Evolutionary conservation across 2,329 filamentous ascomycete genomes (phyloP).

Genomic region (Aspergillus aculeatus): DNA sequence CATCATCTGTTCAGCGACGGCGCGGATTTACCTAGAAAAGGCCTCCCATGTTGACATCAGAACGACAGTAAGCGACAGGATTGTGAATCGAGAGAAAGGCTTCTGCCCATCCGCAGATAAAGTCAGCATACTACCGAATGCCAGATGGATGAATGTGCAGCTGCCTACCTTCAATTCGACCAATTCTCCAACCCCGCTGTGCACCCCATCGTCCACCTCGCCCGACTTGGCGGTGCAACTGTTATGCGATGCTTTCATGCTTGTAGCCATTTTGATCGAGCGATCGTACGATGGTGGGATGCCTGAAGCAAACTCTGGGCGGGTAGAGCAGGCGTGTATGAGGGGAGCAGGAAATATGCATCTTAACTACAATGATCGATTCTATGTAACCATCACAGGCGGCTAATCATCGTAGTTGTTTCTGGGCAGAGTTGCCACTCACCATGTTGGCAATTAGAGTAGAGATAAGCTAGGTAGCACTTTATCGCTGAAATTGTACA

Average conservation of each 20-base stretch:
- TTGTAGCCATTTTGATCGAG: background rate
- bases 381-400: too few species aligned
- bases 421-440: too few species aligned
- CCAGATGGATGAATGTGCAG: too few species aligned
- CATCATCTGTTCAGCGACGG: background rate
- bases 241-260: background rate
- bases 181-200: background rate
- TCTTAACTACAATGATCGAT: too few species aligned
- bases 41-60: conserved; percentile 3
- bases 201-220: background rate
- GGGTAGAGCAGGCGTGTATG: too few species aligned
- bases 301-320: too few species aligned
- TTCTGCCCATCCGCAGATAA: background rate
- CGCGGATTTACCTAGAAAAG: background rate
- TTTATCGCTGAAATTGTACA: too few species aligned
- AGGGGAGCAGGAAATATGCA: too few species aligned
- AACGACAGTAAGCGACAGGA: background rate
- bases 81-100: background rate
- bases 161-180: background rate
- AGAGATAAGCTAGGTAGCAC: too few species aligned
- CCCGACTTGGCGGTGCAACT: background rate
- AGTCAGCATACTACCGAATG: too few species aligned
- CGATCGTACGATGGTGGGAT: background rate
- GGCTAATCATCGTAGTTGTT: too few species aligned
- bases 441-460: too few species aligned